Conservation (phyloP, 495 filamentous ascomycete genomes). For the Hypoxylon fuscum region DNA sequence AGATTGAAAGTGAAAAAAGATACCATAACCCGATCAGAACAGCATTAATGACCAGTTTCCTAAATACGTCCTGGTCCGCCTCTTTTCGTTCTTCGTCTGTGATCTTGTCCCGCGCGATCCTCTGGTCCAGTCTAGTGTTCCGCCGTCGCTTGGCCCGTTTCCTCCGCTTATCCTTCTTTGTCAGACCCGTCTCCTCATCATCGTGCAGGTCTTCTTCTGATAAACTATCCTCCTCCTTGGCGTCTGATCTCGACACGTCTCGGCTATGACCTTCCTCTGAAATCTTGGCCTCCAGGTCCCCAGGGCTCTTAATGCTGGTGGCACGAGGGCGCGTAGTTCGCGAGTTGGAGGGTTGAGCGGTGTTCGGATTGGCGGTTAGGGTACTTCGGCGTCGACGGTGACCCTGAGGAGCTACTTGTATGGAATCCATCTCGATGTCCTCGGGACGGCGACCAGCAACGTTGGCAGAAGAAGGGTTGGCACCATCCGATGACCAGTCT, state of each 20-base stretch:
- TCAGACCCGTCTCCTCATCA: constrained; percentile 90
- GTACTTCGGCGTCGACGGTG: constrained; percentile 71
- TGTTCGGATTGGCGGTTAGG: constrained; percentile 53
- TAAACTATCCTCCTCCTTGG: constrained; percentile 44
- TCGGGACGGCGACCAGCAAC: constrained; percentile 41
- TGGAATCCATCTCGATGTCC: constrained; percentile 60
- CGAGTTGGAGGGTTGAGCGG: constrained; percentile 51
- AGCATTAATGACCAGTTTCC: constrained; percentile 73
- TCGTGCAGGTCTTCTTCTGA: constrained; percentile 80
- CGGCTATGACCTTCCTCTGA: constrained; percentile 48
- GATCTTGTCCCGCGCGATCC: constrained; percentile 67
- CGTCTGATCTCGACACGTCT: constrained; percentile 35
- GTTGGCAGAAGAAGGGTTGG: constrained; percentile 33
- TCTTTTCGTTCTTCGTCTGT: constrained; percentile 70
- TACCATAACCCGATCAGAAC: constrained; percentile 90
- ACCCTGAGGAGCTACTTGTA: constrained; percentile 51
- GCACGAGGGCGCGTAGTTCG: constrained; percentile 60
- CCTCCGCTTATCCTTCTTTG: constrained; percentile 71
- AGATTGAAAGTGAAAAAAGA: constrained; percentile 92
- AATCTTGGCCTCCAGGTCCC: constrained; percentile 52
- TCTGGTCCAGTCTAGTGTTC: constrained; percentile 77
- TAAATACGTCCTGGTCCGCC: constrained; percentile 76
- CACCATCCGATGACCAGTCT: constrained; percentile 44
- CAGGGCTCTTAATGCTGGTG: constrained; percentile 48
- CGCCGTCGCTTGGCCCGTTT: constrained; percentile 70